A percentile compares a stretch with the other conserved stretches of the same genome.
These are phyloP conservation scores for Globisporangium barbulae DNA, from an alignment of 352 stramenopile species.

Conservation along the genomic window DNA sequence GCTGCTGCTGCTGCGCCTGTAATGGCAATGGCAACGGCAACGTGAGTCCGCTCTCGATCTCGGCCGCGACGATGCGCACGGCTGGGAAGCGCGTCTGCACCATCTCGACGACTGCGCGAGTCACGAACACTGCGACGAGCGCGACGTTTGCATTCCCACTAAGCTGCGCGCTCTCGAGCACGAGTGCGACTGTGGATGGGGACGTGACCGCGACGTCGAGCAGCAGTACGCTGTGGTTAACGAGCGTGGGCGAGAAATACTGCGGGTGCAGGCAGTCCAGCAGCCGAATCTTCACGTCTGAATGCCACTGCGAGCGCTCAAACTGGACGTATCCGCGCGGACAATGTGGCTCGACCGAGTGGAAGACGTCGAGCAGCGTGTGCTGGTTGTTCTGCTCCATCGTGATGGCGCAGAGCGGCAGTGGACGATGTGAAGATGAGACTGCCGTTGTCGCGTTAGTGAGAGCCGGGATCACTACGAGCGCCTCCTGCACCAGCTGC, in stretches of 20 bases:
- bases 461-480: conserved; percentile 23
- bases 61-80: conserved; percentile 14
- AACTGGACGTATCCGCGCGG: conserved; percentile 22
- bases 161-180: conserved; percentile 13
- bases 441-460: background rate
- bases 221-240: conserved; percentile 15
- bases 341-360: conserved; percentile 24
- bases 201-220: conserved; percentile 14
- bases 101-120: conserved; percentile 10
- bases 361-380: conserved; percentile 27
- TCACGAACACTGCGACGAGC: conserved; percentile 14
- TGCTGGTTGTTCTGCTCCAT: conserved; percentile 14
- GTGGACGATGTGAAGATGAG: background rate
- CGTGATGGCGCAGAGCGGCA: conserved; percentile 7
- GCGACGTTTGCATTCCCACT: conserved; percentile 9
- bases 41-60: conserved; percentile 8
- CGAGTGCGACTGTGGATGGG: conserved; percentile 8
- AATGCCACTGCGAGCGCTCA: conserved; percentile 15
- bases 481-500: conserved; percentile 30
- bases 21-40: too few species aligned
- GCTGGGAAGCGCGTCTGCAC: conserved; percentile 9
- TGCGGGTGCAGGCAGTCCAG: conserved; percentile 10
- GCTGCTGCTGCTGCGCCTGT: background rate
- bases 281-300: conserved; percentile 15
- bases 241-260: too few species aligned